Evolutionary conservation across 108 stramenopile genomes (phyloP), one percentile per base, ranked within the genome.

Genomic region (Fragilariopsis cylindrus): DNA sequence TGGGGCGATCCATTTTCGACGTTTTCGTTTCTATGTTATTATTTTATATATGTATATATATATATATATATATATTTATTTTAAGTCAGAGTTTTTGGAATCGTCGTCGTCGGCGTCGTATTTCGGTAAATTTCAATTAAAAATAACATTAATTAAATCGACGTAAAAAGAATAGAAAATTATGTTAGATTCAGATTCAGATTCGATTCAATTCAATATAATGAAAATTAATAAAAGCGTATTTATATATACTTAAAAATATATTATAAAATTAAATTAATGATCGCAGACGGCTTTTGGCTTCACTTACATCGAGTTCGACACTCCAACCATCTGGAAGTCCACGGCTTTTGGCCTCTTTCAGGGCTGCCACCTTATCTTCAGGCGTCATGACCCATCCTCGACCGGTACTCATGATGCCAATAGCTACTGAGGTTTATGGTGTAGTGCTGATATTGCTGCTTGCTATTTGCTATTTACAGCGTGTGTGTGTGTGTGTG

Each of bases 241-340:
- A 30, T 30, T 30, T 30, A 30, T 30, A 2, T 30, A 2, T 30
- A 30, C 2, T 30, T 30, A 30, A 30, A 30, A 30, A 30, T 30
- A 30, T 30, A 30, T 2, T 30, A 30, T 30, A 30, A 2, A 30
- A 30, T 30, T 30, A 30, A 30, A 30, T 2, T 30, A 60, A 60
- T 52, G 50, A 44, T 45, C 5, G 62, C 30, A 40, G 7, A 30
- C 30, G 30, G 30, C 30, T 30, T 30, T 21, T 21, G 30, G 30
- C 30, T 30, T 30, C 30, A 80, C 87, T 77, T 73, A 88, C 84
- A 83, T 84, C 85, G 60, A 85, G 75, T 49, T 72, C 72, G 11
- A 82, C 81, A 6, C 66, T 78, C 88, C 88, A 89, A 30, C 88
- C 85, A 54, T 75, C 74, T 15, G 88, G 88, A 21, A 89, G 71